Conservation (phyloP, 805 yeast species). For the Monosporozyma unispora region DNA sequence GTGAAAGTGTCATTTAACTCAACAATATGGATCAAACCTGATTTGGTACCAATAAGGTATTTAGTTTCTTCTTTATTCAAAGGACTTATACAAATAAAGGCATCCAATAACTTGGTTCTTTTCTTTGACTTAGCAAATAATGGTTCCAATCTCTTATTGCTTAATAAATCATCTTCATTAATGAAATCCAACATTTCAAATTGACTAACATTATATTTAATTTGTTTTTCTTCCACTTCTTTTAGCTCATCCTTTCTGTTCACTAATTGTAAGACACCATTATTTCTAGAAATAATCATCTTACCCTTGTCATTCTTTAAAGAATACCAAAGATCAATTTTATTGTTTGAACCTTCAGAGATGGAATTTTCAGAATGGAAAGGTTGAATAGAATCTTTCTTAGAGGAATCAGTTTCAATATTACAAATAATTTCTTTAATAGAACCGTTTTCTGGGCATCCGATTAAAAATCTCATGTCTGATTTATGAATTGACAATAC, state of each 20-base stretch:
- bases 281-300: constrained; percentile 35
- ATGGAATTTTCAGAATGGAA: constrained; percentile 39
- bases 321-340: constrained; percentile 2
- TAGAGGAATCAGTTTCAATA: constrained; percentile 73
- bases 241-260: constrained; percentile 15
- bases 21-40: constrained; percentile 30
- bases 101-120: constrained; percentile 29
- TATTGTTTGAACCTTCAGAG: constrained; percentile 31
- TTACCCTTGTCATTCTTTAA: background rate
- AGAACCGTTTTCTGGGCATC: constrained; percentile 61
- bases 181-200: constrained; percentile 18
- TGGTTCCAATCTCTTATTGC: constrained; percentile 16
- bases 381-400: constrained; percentile 58
- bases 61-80: constrained; percentile 20
- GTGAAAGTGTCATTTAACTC: constrained; percentile 13
- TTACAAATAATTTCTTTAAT: constrained; percentile 55
- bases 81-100: constrained; percentile 30
- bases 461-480: constrained; percentile 50
- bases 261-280: constrained; percentile 37
- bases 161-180: constrained; percentile 11
- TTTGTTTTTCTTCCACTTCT: constrained; percentile 3
- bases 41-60: constrained; percentile 30
- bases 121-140: constrained; percentile 20
- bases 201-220: constrained; percentile 14
- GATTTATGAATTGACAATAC: background rate